These are phyloP conservation scores for Actinomortierella ambigua DNA, from an alignment of 371 early-diverging fungal species.

Conservation along the genomic window DNA sequence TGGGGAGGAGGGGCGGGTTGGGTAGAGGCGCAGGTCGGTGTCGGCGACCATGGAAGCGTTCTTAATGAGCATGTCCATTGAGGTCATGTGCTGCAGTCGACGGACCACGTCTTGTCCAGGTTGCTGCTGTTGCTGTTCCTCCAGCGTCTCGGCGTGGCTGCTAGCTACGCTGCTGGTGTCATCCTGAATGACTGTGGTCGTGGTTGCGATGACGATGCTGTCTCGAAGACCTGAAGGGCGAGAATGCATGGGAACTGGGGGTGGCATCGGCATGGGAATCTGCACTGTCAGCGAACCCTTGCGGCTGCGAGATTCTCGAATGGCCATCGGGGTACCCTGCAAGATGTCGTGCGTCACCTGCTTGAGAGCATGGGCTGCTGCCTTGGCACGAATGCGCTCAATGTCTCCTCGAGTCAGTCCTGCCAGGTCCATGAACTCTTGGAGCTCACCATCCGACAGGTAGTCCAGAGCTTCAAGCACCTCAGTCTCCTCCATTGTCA, in stretches of 20 bases:
- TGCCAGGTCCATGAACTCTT: conserved; percentile 38
- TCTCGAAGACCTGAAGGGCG: not conserved
- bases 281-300: not conserved
- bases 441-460: conserved; percentile 32
- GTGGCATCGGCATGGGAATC: not conserved
- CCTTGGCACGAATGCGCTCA: conserved; percentile 25
- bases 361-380: conserved; percentile 25
- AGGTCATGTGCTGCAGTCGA: conserved; percentile 38
- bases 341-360: conserved; percentile 33
- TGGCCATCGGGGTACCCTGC: not conserved
- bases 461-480: conserved; percentile 44
- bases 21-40: conserved; percentile 42
- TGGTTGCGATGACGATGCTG: not conserved
- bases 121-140: not conserved
- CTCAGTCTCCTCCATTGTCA: conserved; percentile 34
- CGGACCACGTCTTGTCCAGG: conserved; percentile 1
- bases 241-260: not conserved
- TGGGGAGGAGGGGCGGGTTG: conserved; percentile 41
- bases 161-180: not conserved
- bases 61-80: conserved; percentile 41
- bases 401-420: conserved; percentile 28
- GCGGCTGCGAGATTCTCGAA: too few relatives aligned
- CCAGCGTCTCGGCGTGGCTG: not conserved
- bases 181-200: conserved; percentile 1
- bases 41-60: conserved; percentile 34